Conservation (phyloP, 495 filamentous ascomycete species). For the Daldinia concentrica region DNA sequence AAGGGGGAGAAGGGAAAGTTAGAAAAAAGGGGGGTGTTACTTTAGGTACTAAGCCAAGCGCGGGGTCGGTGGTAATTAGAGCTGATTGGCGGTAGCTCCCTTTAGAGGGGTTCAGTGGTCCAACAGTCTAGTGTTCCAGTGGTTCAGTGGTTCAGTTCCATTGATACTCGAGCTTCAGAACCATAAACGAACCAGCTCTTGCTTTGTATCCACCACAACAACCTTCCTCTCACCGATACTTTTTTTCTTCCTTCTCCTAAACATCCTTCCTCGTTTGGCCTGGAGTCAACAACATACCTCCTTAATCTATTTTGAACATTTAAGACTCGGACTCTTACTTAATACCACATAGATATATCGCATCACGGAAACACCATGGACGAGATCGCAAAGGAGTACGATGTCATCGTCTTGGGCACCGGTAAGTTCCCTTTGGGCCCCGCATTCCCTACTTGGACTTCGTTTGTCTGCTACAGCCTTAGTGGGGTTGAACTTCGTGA, state of each 20-base stretch:
- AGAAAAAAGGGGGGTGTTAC: slow-evolving; percentile 12
- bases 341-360: slow-evolving; percentile 14
- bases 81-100: slow-evolving; percentile 36
- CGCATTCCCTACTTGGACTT: slow-evolving; percentile 48
- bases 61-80: slow-evolving; percentile 18
- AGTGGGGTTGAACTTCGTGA: slow-evolving; percentile 23
- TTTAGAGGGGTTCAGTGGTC: slow-evolving; percentile 17
- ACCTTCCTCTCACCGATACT: slow-evolving; percentile 44
- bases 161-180: slow-evolving; percentile 31
- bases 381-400: slow-evolving; percentile 96
- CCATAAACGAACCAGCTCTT: slow-evolving; percentile 26
- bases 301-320: slow-evolving; percentile 9
- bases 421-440: slow-evolving; percentile 63
- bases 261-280: slow-evolving; percentile 37
- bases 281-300: slow-evolving; percentile 34
- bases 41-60: slow-evolving; percentile 24
- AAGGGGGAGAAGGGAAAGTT: background rate
- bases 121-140: background rate
- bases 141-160: slow-evolving; percentile 18
- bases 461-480: slow-evolving; percentile 15
- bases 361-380: slow-evolving; percentile 70
- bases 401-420: slow-evolving; percentile 97
- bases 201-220: slow-evolving; percentile 42
- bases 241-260: slow-evolving; percentile 24
- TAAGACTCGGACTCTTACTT: slow-evolving; percentile 2